Conservation (phyloP, 257 asterid genomes). For the Solanum chmielewskii region DNA sequence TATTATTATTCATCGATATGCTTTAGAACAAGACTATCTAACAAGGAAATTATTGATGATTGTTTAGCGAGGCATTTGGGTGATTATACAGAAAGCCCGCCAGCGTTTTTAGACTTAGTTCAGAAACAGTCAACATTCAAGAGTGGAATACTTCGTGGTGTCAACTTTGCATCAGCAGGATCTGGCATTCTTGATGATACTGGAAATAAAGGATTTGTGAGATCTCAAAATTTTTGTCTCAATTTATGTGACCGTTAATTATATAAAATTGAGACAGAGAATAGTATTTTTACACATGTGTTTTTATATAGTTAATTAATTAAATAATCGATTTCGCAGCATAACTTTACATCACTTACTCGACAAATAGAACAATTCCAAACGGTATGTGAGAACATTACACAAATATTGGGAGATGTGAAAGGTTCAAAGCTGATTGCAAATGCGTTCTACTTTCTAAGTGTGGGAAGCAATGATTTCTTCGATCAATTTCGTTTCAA, state of each 20-base stretch:
- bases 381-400: constrained; percentile 20
- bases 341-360: constrained; percentile 17
- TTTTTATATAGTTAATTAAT: not conserved
- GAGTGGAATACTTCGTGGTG: constrained; percentile 23
- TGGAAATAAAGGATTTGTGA: constrained; percentile 8
- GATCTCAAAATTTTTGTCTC: not conserved
- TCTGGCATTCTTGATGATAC: constrained; percentile 34
- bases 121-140: constrained; percentile 9
- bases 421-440: constrained; percentile 20
- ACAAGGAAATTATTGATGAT: not conserved
- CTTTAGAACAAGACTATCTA: not conserved
- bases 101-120: constrained; percentile 25
- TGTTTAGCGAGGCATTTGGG: constrained; percentile 21
- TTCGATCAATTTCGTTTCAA: constrained; percentile 14
- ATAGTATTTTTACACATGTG: not conserved
- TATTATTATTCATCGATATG: not conserved
- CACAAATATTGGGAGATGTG: constrained; percentile 18
- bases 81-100: constrained; percentile 28
- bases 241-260: too few relatives aligned
- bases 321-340: not conserved
- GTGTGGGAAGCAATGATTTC: constrained; percentile 56
- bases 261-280: not conserved
- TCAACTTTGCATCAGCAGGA: constrained; percentile 58
- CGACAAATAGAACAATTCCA: constrained; percentile 32
- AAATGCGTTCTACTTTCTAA: constrained; percentile 35